Percentiles rank a stretch among this genome's conserved stretches.
These are phyloP conservation scores for Eimeria acervulina DNA, from an alignment of 169 alveolate genomes.

Conservation along the genomic window DNA sequence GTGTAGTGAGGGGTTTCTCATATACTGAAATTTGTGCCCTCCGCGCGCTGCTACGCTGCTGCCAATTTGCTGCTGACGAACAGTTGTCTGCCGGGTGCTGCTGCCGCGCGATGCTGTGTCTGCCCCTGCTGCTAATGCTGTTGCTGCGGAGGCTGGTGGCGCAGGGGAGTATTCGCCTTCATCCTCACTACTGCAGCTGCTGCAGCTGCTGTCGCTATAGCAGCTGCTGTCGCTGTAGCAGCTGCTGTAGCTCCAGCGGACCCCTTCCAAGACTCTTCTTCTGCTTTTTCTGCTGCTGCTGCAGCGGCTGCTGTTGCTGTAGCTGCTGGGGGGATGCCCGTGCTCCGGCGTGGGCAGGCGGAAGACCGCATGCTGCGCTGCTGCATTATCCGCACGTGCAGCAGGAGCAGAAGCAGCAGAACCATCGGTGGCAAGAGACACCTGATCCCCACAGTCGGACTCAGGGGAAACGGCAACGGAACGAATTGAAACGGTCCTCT, in stretches of 20 bases:
- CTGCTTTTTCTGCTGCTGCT: constrained; percentile 27
- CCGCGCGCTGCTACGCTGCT: background rate
- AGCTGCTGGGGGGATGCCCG: constrained; percentile 1
- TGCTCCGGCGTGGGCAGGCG: background rate
- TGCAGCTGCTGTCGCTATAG: constrained; percentile 58
- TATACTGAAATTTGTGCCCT: background rate
- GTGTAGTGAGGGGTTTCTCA: constrained; percentile 12
- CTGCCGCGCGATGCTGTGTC: background rate
- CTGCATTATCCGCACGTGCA: background rate
- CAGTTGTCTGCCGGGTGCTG: background rate
- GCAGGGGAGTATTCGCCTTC: background rate
- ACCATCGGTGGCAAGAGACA: background rate
- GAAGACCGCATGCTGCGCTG: background rate
- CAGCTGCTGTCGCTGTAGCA: constrained; percentile 64
- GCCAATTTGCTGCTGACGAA: background rate
- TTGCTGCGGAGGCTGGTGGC: constrained; percentile 4
- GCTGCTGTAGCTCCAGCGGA: constrained; percentile 17
- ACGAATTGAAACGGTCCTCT: background rate
- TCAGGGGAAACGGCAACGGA: background rate
- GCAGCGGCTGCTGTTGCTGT: background rate
- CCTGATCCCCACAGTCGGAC: background rate
- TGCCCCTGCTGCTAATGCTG: constrained; percentile 45
- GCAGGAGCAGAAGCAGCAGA: background rate
- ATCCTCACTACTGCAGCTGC: constrained; percentile 22
- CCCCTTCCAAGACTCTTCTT: background rate